Evolutionary conservation across 2,329 filamentous ascomycete genomes (phyloP).

Genomic region (Chaetomiaceae sp.): DNA sequence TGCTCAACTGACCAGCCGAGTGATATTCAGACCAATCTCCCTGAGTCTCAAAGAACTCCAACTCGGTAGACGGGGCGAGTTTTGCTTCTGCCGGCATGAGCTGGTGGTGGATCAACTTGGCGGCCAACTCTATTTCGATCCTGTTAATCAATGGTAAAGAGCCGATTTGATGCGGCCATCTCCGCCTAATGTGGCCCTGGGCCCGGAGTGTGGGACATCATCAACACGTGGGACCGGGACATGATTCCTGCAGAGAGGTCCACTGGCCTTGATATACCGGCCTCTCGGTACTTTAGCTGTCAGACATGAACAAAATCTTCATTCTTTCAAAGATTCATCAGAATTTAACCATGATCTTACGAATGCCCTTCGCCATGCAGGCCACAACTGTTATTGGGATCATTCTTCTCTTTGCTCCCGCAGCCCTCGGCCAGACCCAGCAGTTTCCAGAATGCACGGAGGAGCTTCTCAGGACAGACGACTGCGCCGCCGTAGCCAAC

Average conservation of each 20-base stretch:
- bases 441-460: slow-evolving; percentile 29
- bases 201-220: slow-evolving; percentile 2
- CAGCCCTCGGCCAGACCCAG: slow-evolving; percentile 24
- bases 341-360: too few relatives aligned
- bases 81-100: slow-evolving; percentile 8
- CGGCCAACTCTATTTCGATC: slow-evolving; percentile 5
- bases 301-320: too few relatives aligned
- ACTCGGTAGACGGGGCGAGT: not conserved
- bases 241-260: not conserved
- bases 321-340: too few relatives aligned
- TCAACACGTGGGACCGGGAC: slow-evolving; percentile 9
- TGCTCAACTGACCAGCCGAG: slow-evolving; percentile 18
- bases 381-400: slow-evolving; percentile 18
- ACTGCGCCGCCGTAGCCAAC: slow-evolving; percentile 37
- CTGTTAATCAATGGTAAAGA: slow-evolving; percentile 11
- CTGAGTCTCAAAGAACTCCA: not conserved
- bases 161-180: slow-evolving; percentile 9
- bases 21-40: too few relatives aligned
- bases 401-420: slow-evolving; percentile 23
- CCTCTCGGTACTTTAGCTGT: not conserved
- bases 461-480: slow-evolving; percentile 33
- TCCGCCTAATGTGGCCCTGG: slow-evolving; percentile 1
- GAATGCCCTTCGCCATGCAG: slow-evolving; percentile 7
- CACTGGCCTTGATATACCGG: slow-evolving; percentile 6
- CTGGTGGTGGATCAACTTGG: not conserved